A percentile compares a stretch with the other conserved stretches of the same genome.
Conservation (phyloP, 345 rosid genomes). For the Eucalyptus leucophloia region DNA sequence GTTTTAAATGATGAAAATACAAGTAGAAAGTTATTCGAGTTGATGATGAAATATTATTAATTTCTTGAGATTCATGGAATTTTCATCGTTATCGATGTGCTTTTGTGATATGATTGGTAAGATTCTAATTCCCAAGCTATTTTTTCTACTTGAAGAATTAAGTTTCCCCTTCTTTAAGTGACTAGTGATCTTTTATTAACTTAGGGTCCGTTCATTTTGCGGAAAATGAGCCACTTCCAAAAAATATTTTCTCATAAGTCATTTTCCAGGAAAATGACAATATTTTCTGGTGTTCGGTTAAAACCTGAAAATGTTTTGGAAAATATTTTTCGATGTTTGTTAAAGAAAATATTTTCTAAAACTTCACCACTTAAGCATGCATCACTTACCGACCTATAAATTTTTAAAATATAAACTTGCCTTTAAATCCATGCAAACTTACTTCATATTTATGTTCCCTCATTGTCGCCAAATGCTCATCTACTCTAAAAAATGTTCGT, state of each 20-base stretch:
- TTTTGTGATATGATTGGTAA: not conserved
- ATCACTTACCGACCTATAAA: too few species aligned
- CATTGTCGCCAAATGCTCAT: too few species aligned
- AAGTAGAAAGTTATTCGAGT: not conserved
- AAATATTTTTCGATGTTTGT: fast-evolving
- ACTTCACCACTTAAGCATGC: too few species aligned
- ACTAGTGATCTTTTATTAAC: not conserved
- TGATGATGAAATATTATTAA: not conserved
- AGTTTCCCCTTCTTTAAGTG: not conserved
- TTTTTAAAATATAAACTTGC: too few species aligned
- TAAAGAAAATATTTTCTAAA: too few species aligned
- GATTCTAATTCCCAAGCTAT: not conserved
- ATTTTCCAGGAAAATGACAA: too few species aligned
- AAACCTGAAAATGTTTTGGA: too few species aligned
- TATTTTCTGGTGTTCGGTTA: fast-evolving
- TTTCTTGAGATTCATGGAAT: not conserved
- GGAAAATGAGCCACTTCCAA: fast-evolving
- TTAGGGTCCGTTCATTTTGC: not conserved
- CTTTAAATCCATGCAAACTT: too few species aligned
- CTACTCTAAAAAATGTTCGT: too few species aligned
- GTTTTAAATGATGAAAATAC: not conserved
- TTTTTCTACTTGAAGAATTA: not conserved
- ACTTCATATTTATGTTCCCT: fast-evolving
- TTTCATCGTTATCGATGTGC: not conserved
- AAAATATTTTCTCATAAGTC: too few species aligned